A percentile compares a stretch with the other conserved stretches of the same genome.
Evolutionary conservation across 2,329 filamentous ascomycete species (phyloP).

Genomic region (Penicillium hesseltinei): DNA sequence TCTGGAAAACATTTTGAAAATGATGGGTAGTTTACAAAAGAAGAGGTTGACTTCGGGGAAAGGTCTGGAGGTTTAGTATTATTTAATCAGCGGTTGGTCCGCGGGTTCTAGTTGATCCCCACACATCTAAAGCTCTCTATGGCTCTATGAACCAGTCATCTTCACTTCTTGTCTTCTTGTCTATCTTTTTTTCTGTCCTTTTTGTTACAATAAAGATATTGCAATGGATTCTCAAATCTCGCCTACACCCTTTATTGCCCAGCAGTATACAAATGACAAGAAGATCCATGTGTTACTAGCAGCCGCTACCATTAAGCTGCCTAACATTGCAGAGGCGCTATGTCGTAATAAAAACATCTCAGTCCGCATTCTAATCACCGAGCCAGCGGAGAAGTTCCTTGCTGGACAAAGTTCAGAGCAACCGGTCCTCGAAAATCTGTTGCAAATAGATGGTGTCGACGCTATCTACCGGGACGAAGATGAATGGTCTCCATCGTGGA

Average conservation of each 20-base stretch:
- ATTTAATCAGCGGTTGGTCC: slow-evolving; percentile 17
- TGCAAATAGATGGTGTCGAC: slow-evolving; percentile 67
- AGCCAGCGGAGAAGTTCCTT: slow-evolving; percentile 72
- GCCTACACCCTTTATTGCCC: slow-evolving; percentile 13
- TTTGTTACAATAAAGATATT: not conserved
- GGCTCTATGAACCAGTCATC: not conserved
- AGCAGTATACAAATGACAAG: slow-evolving; percentile 22
- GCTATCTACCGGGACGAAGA: slow-evolving; percentile 79
- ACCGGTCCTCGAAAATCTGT: slow-evolving; percentile 62
- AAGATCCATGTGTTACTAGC: slow-evolving; percentile 53
- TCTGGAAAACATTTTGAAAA: slow-evolving; percentile 29
- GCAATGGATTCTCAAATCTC: slow-evolving; percentile 6
- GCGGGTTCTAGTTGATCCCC: slow-evolving; percentile 10
- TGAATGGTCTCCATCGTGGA: slow-evolving; percentile 80
- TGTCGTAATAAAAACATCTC: slow-evolving; percentile 57
- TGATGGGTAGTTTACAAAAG: slow-evolving; percentile 7
- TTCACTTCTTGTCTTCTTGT: not conserved
- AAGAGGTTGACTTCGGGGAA: slow-evolving; percentile 5
- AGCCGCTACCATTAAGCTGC: slow-evolving; percentile 82
- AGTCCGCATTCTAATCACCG: slow-evolving; percentile 80
- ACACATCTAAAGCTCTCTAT: slow-evolving; percentile 4
- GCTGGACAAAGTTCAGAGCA: slow-evolving; percentile 74
- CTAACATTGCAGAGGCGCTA: slow-evolving; percentile 57
- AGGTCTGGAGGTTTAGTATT: slow-evolving; percentile 12
- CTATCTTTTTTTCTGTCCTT: not conserved